phyloP scores from a whole-genome alignment of 2,329 filamentous ascomycete genomes.

The Sclerotinia nivalis region DNA sequence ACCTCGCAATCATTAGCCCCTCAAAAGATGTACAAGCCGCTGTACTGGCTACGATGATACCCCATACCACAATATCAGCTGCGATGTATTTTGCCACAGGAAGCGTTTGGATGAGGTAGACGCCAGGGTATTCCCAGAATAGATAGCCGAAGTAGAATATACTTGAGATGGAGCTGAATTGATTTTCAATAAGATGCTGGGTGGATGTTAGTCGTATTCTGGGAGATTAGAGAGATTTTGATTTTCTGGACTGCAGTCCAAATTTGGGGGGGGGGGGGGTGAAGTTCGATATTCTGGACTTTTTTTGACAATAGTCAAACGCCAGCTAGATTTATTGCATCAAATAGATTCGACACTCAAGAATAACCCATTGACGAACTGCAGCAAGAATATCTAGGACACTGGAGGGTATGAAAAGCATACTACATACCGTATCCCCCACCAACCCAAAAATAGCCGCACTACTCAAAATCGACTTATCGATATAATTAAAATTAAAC shows the following conservation, averaged over 20 bases:
- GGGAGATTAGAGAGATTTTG: too few species aligned
- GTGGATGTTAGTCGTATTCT: not conserved
- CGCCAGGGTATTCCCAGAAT: slow-evolving; percentile 43
- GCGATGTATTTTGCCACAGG: slow-evolving; percentile 42
- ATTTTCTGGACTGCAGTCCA: too few species aligned
- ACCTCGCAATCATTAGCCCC: slow-evolving; percentile 45
- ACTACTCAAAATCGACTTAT: slow-evolving; percentile 41
- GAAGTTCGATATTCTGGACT: too few species aligned
- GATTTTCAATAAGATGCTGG: slow-evolving; percentile 12
- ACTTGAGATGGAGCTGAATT: slow-evolving; percentile 29
- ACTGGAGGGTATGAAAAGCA: not conserved
- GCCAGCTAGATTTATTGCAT: too few species aligned
- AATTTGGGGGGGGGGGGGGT: too few species aligned
- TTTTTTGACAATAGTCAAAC: too few species aligned
- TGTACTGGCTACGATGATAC: slow-evolving; percentile 38
- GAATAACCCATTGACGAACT: too few species aligned
- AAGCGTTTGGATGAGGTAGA: slow-evolving; percentile 41
- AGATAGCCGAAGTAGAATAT: slow-evolving; percentile 29
- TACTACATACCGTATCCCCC: slow-evolving; percentile 41
- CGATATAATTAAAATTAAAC: slow-evolving; percentile 56
- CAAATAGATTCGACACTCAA: not conserved
- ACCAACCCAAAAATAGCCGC: slow-evolving; percentile 51
- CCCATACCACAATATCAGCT: slow-evolving; percentile 38
- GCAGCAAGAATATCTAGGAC: too few species aligned
- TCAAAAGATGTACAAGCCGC: slow-evolving; percentile 45